phyloP scores from a whole-genome alignment of 768 basidiomycete genomes.

The Termitomyces sp. region DNA sequence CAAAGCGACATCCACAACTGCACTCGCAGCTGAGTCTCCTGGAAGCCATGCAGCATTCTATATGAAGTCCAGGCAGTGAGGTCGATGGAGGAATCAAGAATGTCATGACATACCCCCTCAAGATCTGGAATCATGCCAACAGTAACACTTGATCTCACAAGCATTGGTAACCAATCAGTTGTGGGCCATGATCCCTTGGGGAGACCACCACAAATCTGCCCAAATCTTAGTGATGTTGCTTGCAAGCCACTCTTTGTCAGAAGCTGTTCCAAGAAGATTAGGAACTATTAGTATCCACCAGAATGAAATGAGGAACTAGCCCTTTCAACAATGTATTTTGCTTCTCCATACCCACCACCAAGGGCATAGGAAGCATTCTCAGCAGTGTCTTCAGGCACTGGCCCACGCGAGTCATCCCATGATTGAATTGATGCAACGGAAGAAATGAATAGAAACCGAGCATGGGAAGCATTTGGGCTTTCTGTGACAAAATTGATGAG shows the following conservation, averaged over 20 bases:
- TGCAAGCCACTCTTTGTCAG: background rate
- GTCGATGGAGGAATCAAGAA: background rate
- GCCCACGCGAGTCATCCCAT: background rate
- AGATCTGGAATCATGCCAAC: background rate
- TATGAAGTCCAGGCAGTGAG: background rate
- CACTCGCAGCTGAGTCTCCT: background rate
- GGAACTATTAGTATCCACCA: too few relatives aligned
- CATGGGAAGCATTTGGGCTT: background rate
- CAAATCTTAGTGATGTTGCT: background rate
- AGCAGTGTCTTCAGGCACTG: background rate
- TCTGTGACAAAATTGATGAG: background rate
- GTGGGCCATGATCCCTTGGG: background rate
- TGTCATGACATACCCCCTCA: background rate
- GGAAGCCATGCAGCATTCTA: background rate
- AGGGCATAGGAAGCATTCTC: background rate
- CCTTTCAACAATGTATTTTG: background rate
- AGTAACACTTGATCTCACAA: background rate
- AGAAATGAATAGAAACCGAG: background rate
- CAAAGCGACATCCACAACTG: too few relatives aligned
- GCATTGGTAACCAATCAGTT: background rate
- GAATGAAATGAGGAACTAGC: too few relatives aligned
- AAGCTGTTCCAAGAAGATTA: background rate
- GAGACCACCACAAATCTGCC: background rate
- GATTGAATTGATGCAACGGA: background rate
- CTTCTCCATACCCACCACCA: background rate